A percentile compares a stretch with the other conserved stretches of the same genome.
Conservation (phyloP, 306 rosid species). For the Dryas alaskensis region DNA sequence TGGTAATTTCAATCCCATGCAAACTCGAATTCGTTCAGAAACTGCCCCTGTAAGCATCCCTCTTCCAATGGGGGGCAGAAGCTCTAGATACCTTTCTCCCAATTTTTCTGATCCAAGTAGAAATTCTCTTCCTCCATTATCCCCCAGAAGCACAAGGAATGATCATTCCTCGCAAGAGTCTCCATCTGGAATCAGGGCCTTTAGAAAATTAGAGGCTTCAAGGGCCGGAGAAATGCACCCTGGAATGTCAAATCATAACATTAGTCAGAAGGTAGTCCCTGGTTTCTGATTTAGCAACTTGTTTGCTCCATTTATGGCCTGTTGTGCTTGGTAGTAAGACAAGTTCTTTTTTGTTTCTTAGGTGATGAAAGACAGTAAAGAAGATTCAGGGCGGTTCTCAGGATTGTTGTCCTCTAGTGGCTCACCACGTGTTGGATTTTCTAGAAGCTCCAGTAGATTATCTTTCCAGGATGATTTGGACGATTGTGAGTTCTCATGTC, state of each 20-base stretch:
- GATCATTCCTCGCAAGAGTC: conserved; percentile 76
- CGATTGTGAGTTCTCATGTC: conserved; percentile 66
- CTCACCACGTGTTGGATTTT: conserved; percentile 79
- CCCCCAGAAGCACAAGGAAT: conserved; percentile 57
- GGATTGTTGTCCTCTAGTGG: conserved; percentile 81
- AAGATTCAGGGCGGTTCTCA: conserved; percentile 82
- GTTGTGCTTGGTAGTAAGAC: conserved; percentile 30
- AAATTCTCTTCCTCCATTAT: conserved; percentile 71
- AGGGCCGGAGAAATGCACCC: conserved; percentile 51
- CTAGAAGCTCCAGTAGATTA: conserved; percentile 78
- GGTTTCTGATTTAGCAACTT: conserved; percentile 1
- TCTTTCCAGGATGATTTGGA: conserved; percentile 87
- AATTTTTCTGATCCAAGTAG: conserved; percentile 72
- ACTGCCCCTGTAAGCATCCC: conserved; percentile 86
- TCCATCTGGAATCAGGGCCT: conserved; percentile 67
- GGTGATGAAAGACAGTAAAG: conserved; percentile 68
- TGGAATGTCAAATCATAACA: conserved; percentile 28
- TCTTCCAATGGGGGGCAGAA: conserved; percentile 42
- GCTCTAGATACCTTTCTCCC: conserved; percentile 63
- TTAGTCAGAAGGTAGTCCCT: conserved; percentile 61
- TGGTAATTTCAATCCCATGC: conserved; percentile 42
- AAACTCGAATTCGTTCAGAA: conserved; percentile 53
- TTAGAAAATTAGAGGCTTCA: conserved; percentile 58
- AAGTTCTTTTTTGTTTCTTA: conserved; percentile 30
- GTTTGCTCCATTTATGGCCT: conserved; percentile 21